Evolutionary conservation across 306 rosid genomes (phyloP).

Genomic region (Vigna angularis): DNA sequence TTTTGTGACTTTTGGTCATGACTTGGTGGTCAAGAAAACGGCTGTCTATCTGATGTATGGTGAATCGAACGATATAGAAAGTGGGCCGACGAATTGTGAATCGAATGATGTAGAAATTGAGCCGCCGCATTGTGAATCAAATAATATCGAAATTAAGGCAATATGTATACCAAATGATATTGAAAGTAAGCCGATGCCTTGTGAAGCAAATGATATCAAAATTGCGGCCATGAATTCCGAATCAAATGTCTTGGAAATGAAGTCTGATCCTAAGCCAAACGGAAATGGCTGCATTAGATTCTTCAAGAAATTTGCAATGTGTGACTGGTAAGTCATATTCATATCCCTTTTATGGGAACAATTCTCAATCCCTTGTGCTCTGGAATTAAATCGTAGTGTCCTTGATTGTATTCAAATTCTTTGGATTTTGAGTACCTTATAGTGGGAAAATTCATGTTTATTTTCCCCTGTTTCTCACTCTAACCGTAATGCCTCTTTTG

Average conservation of each 20-base stretch:
- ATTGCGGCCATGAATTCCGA: neutral
- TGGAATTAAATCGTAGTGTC: neutral
- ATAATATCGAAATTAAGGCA: too few species aligned
- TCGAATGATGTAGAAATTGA: neutral
- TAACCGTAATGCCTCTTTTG: neutral
- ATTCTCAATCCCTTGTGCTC: neutral
- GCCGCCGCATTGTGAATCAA: neutral
- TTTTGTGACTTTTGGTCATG: neutral
- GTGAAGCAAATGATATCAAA: too few species aligned
- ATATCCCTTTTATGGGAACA: neutral
- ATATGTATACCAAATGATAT: neutral
- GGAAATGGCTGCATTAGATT: too few species aligned
- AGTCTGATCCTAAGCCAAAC: too few species aligned
- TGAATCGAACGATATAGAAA: neutral
- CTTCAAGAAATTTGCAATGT: neutral
- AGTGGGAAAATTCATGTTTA: neutral
- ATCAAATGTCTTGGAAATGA: neutral
- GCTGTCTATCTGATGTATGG: conserved; percentile 7
- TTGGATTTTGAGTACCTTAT: too few species aligned
- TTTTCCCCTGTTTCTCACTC: neutral
- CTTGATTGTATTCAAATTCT: neutral
- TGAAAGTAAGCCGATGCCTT: neutral
- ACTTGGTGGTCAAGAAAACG: neutral
- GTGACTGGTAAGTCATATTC: neutral
- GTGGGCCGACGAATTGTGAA: neutral